Evolutionary conservation across 441 rosid genomes (phyloP), one percentile per base, ranked within the genome.

Genomic region (Populus hybrid): DNA sequence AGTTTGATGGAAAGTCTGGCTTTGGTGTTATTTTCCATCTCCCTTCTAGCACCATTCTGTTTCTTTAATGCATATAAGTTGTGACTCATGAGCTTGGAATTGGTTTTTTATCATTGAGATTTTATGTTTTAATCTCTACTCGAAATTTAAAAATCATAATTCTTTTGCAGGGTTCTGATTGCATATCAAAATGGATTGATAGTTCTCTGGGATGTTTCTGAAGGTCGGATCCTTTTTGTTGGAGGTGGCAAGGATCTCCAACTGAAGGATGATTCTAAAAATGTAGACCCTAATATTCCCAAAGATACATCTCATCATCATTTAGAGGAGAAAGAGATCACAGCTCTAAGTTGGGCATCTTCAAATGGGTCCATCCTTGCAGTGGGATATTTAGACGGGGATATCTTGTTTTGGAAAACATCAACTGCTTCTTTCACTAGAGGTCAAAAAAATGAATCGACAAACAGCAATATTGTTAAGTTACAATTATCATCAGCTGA

Each of bases 291-390:
- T 40, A 72, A 80, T 73, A 61, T 70, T 73, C 78, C 67, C 71
- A 83, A 83, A 50, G 75, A 70, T 59, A 46, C 40, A 50, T 83
- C 77, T 35, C 75, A 82, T 70, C 76, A 76, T 70, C 81, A 75
- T 71, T 72, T 84, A 20, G 67, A 66, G 69, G 93, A 85, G 71
- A 88, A 88, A 82, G 93, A 91, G 84, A 91, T 89, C 80, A 88
- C 88, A 81, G 88, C 92, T 78, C 87, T 89, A 69, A 87, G 95
- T 77, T 91, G 95, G 95, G 90, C 91, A 75, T 91, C 93, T 69
- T 76, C 85, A 36, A 78, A 79, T 84, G 93, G 92, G 68, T 85
- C 95, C 34, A 76, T 88, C 82, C 85, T 87, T 64, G 93, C 93
- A 6, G 91, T 91, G 71, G 93, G 95, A 65, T 91, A 91, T 26